Evolutionary conservation across 352 stramenopile genomes (phyloP).

Genomic region (Globisporangium iwayamae): DNA sequence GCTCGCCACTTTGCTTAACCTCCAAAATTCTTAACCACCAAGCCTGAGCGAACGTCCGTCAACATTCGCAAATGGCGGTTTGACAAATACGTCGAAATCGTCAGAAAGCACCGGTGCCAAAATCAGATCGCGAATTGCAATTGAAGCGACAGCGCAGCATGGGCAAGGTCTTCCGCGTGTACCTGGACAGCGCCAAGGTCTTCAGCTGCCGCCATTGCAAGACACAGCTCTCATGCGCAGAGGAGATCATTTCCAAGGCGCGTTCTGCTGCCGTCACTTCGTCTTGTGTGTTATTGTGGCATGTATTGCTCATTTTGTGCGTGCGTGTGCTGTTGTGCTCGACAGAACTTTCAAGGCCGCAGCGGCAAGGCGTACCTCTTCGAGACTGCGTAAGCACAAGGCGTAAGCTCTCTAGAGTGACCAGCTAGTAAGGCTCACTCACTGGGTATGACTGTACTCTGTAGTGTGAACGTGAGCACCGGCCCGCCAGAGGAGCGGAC

Average conservation of each 20-base stretch:
- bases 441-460: neutral
- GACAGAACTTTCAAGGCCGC: slow-evolving; percentile 73
- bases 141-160: slow-evolving; percentile 28
- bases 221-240: slow-evolving; percentile 88
- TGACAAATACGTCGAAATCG: neutral
- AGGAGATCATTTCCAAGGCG: slow-evolving; percentile 95
- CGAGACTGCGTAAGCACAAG: slow-evolving; percentile 63
- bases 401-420: too few species aligned
- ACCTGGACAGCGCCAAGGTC: slow-evolving; percentile 87
- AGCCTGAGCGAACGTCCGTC: too few species aligned
- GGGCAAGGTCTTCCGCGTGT: slow-evolving; percentile 87
- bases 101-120: too few species aligned
- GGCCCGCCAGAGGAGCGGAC: slow-evolving; percentile 87
- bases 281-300: neutral
- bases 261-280: slow-evolving; percentile 16
- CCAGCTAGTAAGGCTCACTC: neutral
- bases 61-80: too few species aligned
- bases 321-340: neutral
- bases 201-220: slow-evolving; percentile 90
- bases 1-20: too few species aligned
- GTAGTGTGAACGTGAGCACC: slow-evolving; percentile 84
- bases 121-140: slow-evolving; percentile 3
- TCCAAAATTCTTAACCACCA: too few species aligned
- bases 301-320: neutral
- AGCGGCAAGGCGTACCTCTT: slow-evolving; percentile 92